phyloP scores from a whole-genome alignment of 2,329 filamentous ascomycete species.

The Colletotrichum sansevieriae region DNA sequence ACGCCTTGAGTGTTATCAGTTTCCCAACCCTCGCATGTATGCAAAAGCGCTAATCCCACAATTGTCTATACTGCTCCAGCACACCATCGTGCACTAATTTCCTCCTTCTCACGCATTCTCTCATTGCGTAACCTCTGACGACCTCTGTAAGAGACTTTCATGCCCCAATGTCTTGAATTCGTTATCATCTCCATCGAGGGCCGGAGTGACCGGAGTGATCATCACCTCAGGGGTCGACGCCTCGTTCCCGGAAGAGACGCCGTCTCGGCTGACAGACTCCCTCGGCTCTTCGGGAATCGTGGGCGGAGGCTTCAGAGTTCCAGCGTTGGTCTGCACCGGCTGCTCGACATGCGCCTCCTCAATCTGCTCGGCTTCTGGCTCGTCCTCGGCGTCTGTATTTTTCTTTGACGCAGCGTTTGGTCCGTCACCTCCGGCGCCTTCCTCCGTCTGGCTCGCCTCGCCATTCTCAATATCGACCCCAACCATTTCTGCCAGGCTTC shows the following conservation, averaged over 20 bases:
- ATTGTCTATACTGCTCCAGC: background rate
- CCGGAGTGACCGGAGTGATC: conserved; percentile 65
- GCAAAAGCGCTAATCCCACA: conserved; percentile 26
- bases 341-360: conserved; percentile 47
- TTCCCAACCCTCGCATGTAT: conserved; percentile 37
- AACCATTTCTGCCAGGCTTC: conserved; percentile 87
- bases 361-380: conserved; percentile 51
- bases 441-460: conserved; percentile 53
- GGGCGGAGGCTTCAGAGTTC: conserved; percentile 32
- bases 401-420: conserved; percentile 40
- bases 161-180: conserved; percentile 61
- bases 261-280: conserved; percentile 42
- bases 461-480: conserved; percentile 70
- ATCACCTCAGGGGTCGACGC: conserved; percentile 57
- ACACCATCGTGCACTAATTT: background rate
- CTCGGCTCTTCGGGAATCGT: conserved; percentile 47
- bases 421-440: conserved; percentile 45
- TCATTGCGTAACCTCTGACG: conserved; percentile 52
- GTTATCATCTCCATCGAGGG: conserved; percentile 49
- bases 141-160: conserved; percentile 52
- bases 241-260: conserved; percentile 35
- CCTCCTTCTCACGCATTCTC: background rate
- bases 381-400: conserved; percentile 53
- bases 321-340: conserved; percentile 41
- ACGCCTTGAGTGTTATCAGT: conserved; percentile 32